Evolutionary conservation across 139 green algal species (phyloP).

Genomic region (Haematococcus lacustris): DNA sequence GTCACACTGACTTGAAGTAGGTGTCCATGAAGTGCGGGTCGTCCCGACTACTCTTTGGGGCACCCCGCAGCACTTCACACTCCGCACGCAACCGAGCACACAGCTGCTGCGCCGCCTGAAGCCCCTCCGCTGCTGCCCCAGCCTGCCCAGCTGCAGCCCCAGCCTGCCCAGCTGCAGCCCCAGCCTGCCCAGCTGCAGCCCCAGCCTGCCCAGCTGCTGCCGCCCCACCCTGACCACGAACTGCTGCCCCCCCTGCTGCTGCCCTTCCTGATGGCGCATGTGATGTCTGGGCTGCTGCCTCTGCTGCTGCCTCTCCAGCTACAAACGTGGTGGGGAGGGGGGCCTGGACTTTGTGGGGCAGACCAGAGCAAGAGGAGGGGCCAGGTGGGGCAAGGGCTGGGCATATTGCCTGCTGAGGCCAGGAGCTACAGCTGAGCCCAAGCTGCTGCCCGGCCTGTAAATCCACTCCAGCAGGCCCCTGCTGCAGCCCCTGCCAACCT

Average conservation of each 20-base stretch:
- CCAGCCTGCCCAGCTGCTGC: not conserved
- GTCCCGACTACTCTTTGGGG: constrained; percentile 44
- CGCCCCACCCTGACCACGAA: not conserved
- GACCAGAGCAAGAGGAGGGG: too few relatives aligned
- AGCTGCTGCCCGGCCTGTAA: too few relatives aligned
- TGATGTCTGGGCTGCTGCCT: not conserved
- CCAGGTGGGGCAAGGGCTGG: too few relatives aligned
- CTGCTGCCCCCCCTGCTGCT: not conserved
- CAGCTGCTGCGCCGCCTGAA: constrained; percentile 33
- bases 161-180: too few relatives aligned
- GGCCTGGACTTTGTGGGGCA: too few relatives aligned
- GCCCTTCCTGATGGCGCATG: not conserved
- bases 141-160: too few relatives aligned
- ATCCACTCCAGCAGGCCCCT: too few relatives aligned
- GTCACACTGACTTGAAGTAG: constrained; percentile 43
- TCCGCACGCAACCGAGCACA: constrained; percentile 44
- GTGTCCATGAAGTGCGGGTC: constrained; percentile 73
- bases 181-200: not conserved
- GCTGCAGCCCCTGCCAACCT: not conserved
- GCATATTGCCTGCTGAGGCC: too few relatives aligned
- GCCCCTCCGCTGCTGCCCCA: not conserved
- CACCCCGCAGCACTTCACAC: constrained; percentile 61
- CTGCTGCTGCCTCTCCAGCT: constrained; percentile 8
- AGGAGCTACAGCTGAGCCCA: too few relatives aligned
- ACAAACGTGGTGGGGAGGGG: too few relatives aligned